phyloP scores from a whole-genome alignment of 2,329 filamentous ascomycete genomes.

The Aspergillus bombycis region DNA sequence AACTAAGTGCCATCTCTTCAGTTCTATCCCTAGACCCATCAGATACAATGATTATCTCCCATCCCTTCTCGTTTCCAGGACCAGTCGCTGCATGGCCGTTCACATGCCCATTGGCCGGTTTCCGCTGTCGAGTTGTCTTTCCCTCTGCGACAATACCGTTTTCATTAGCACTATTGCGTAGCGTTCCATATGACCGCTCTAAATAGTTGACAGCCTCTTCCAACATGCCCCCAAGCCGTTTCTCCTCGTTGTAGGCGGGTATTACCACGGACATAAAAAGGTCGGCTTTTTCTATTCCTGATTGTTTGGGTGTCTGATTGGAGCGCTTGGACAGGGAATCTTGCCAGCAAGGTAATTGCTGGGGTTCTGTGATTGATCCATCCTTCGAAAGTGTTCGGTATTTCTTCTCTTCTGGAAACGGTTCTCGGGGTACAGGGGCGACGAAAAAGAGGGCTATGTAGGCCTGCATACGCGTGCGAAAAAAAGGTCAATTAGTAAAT shows the following conservation, averaged over 20 bases:
- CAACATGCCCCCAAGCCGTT: conserved; percentile 79
- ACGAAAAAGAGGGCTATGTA: conserved; percentile 72
- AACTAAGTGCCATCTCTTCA: conserved; percentile 75
- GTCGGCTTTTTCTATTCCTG: conserved; percentile 70
- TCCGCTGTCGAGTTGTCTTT: conserved; percentile 29
- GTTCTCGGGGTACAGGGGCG: conserved; percentile 77
- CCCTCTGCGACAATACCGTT: not conserved
- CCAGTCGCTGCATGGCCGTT: conserved; percentile 38
- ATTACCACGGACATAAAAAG: conserved; percentile 91
- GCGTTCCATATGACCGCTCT: conserved; percentile 71
- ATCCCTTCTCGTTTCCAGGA: conserved; percentile 57
- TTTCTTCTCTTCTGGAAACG: conserved; percentile 77
- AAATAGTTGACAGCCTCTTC: conserved; percentile 89
- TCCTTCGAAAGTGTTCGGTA: conserved; percentile 76
- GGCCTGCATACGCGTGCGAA: conserved; percentile 47
- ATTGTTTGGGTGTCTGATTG: conserved; percentile 45
- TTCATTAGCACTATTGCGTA: conserved; percentile 27
- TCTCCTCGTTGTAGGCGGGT: conserved; percentile 92
- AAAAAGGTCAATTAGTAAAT: not conserved
- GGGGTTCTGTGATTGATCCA: conserved; percentile 57
- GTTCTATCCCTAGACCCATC: conserved; percentile 87
- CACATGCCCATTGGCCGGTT: conserved; percentile 31
- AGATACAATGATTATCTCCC: conserved; percentile 90
- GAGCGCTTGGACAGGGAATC: conserved; percentile 70
- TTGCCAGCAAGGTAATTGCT: conserved; percentile 81